phyloP scores from a whole-genome alignment of 169 alveolate species.

The Eimeria mitis region DNA sequence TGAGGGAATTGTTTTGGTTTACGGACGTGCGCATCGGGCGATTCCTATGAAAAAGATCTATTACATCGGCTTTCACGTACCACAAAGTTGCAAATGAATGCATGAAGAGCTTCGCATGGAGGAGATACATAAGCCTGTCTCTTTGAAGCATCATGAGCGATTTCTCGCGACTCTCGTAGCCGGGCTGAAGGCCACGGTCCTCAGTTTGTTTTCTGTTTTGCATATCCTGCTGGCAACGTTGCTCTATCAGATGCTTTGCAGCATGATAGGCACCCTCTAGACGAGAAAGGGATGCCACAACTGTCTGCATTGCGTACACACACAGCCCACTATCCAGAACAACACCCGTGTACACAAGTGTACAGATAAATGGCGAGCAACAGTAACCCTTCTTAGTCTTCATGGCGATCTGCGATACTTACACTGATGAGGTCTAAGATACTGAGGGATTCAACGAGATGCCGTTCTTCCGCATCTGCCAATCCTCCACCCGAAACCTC shows the following conservation, averaged over 20 bases:
- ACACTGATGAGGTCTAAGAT: slow-evolving; percentile 53
- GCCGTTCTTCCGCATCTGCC: slow-evolving; percentile 39
- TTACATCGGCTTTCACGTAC: background rate
- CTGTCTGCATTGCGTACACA: slow-evolving; percentile 9
- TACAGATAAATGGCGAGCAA: background rate
- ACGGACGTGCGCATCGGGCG: background rate
- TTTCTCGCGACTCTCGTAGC: background rate
- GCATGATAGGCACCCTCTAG: slow-evolving; percentile 63
- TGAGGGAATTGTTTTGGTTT: background rate
- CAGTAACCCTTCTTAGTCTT: background rate
- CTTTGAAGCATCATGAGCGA: slow-evolving; percentile 4
- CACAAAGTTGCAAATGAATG: slow-evolving; percentile 40
- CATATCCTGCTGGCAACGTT: slow-evolving; percentile 38
- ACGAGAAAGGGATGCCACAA: slow-evolving; percentile 44
- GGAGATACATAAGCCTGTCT: slow-evolving; percentile 41
- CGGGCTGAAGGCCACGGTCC: background rate
- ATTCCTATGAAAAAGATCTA: background rate
- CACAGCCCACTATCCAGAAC: background rate
- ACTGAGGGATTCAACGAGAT: slow-evolving; percentile 22
- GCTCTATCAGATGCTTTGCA: slow-evolving; percentile 59
- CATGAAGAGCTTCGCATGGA: slow-evolving; percentile 60
- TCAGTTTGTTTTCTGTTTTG: background rate
- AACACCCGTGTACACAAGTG: background rate
- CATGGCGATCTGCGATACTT: background rate
- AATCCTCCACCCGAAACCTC: slow-evolving; percentile 18